Conservation (phyloP, 371 early-diverging fungal genomes). For the Syncephalis plumigaleata region DNA sequence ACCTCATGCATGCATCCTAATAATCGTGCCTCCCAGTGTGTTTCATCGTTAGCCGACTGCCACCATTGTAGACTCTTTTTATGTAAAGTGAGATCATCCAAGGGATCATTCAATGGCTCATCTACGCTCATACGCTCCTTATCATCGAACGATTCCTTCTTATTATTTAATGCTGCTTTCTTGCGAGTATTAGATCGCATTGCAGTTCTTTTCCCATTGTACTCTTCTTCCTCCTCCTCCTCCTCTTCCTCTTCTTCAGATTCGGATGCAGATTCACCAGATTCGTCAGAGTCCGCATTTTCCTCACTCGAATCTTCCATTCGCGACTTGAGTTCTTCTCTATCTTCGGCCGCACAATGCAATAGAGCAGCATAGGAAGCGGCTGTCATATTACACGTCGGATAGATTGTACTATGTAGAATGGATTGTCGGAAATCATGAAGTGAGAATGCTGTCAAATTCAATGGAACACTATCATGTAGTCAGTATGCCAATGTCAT, state of each 20-base stretch:
- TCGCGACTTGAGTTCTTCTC: conserved; percentile 1
- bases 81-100: too few relatives aligned
- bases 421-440: conserved; percentile 2
- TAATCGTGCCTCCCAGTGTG: not conserved
- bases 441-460: not conserved
- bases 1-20: conserved; percentile 2
- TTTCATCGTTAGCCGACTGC: not conserved
- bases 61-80: not conserved
- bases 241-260: not conserved
- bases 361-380: conserved; percentile 2
- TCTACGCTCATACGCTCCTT: not conserved
- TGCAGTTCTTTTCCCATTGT: too few relatives aligned
- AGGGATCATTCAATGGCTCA: too few relatives aligned
- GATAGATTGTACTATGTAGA: not conserved
- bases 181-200: too few relatives aligned
- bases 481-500: not conserved
- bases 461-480: not conserved
- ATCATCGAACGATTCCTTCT: not conserved
- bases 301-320: not conserved
- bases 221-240: not conserved
- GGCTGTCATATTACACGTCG: conserved; percentile 1
- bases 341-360: conserved; percentile 1
- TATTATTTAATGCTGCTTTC: too few relatives aligned
- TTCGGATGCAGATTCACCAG: not conserved
- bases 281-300: not conserved